phyloP scores from a whole-genome alignment of 768 basidiomycete genomes.

The Mycena vitilis region DNA sequence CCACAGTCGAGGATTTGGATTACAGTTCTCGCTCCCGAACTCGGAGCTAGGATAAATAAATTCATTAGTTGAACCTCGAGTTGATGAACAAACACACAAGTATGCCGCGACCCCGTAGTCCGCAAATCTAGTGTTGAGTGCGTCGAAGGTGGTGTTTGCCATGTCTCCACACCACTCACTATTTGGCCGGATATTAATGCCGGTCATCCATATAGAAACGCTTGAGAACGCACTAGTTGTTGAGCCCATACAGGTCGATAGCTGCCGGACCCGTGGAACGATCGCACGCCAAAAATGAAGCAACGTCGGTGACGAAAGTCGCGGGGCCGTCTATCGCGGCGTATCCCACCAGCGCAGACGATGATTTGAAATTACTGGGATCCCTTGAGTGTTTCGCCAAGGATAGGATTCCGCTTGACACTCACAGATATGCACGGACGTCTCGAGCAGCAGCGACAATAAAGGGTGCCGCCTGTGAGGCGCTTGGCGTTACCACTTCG shows the following conservation, averaged over 20 bases:
- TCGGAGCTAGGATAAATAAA: constrained; percentile 21
- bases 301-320: constrained; percentile 72
- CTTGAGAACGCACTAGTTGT: constrained; percentile 75
- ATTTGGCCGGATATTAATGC: constrained; percentile 29
- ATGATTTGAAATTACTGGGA: constrained; percentile 17
- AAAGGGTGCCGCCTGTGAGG: constrained; percentile 77
- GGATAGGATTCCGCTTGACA: constrained; percentile 16
- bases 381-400: no score
- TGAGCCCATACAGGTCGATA: constrained; percentile 90
- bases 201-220: not conserved
- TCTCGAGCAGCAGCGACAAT: constrained; percentile 95
- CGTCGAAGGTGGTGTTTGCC: constrained; percentile 67
- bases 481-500: constrained; percentile 70
- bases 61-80: not conserved
- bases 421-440: constrained; percentile 84
- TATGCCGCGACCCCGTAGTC: constrained; percentile 85
- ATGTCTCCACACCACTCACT: constrained; percentile 88
- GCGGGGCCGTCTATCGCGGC: constrained; percentile 82
- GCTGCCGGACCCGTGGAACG: constrained; percentile 59
- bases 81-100: constrained; percentile 80
- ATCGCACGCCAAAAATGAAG: constrained; percentile 86
- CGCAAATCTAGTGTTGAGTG: constrained; percentile 64
- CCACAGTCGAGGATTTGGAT: constrained; percentile 71
- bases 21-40: constrained; percentile 43
- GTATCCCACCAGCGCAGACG: constrained; percentile 73